Percentiles rank a stretch among this genome's conserved stretches.
Evolutionary conservation across 2,329 filamentous ascomycete genomes (phyloP).

Genomic region (Aspergillus proliferans): DNA sequence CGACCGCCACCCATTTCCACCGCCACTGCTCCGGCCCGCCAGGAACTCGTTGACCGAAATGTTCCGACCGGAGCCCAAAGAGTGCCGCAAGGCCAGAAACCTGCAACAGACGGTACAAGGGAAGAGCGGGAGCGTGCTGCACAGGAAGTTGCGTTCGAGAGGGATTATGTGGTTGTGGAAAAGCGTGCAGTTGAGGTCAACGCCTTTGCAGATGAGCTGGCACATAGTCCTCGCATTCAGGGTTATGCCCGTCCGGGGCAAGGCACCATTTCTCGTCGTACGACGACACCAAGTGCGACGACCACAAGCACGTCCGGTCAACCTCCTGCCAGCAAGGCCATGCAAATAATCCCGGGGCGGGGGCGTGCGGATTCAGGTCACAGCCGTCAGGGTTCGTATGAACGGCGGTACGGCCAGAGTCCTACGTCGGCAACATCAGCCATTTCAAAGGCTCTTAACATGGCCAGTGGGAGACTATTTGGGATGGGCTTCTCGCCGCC

Average conservation of each 20-base stretch:
- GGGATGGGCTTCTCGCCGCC: conserved; percentile 47
- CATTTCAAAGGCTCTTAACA: conserved; percentile 89
- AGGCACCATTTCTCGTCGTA: conserved; percentile 62
- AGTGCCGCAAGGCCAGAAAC: conserved; percentile 43
- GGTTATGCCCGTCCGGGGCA: conserved; percentile 49
- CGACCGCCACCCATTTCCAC: conserved; percentile 30
- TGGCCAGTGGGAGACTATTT: conserved; percentile 65
- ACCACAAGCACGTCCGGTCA: conserved; percentile 63
- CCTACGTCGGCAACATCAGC: conserved; percentile 79
- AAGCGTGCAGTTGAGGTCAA: conserved; percentile 95
- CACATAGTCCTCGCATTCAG: conserved; percentile 66
- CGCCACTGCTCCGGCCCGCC: conserved; percentile 36
- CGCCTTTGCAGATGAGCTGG: conserved; percentile 90
- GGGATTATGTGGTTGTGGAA: conserved; percentile 93
- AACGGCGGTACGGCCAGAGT: conserved; percentile 66
- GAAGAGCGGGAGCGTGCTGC: conserved; percentile 60
- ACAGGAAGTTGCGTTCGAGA: conserved; percentile 82
- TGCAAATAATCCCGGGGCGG: conserved; percentile 66
- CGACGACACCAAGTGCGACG: conserved; percentile 69
- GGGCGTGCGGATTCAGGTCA: conserved; percentile 55
- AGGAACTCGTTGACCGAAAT: conserved; percentile 30
- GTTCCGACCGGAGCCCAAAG: conserved; percentile 45
- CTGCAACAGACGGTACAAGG: conserved; percentile 19
- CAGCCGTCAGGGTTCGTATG: conserved; percentile 72
- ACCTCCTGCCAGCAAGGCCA: conserved; percentile 61